phyloP scores from a whole-genome alignment of 306 rosid species.

The Fagus crenata region DNA sequence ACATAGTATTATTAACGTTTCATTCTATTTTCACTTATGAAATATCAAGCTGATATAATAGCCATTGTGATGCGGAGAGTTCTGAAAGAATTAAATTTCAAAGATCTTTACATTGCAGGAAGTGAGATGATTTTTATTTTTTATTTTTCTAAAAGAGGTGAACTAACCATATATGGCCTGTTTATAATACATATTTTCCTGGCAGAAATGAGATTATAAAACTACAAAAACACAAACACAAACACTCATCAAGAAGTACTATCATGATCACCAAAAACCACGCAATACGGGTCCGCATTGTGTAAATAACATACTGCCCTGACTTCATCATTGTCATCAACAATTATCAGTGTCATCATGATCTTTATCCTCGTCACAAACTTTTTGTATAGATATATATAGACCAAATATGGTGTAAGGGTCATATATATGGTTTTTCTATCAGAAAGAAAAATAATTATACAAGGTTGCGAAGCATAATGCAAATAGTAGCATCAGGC shows the following conservation, averaged over 20 bases:
- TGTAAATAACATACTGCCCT: not conserved
- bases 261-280: conserved; percentile 18
- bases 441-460: not conserved
- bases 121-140: too few species aligned
- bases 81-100: too few species aligned
- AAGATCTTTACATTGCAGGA: too few species aligned
- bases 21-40: too few species aligned
- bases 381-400: not conserved
- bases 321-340: not conserved
- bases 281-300: not conserved
- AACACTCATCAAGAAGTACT: not conserved
- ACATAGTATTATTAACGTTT: too few species aligned
- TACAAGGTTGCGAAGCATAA: not conserved
- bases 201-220: not conserved
- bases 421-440: too few species aligned
- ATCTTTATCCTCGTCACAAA: not conserved
- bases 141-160: too few species aligned
- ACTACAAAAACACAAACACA: not conserved
- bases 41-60: too few species aligned
- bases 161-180: not conserved
- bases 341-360: conserved; percentile 1
- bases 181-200: not conserved
- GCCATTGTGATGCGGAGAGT: too few species aligned
- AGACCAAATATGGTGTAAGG: too few species aligned
- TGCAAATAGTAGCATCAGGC: not conserved